These are phyloP conservation scores for Botrytis porri DNA, from an alignment of 2,329 filamentous ascomycete genomes.

Conservation along the genomic window DNA sequence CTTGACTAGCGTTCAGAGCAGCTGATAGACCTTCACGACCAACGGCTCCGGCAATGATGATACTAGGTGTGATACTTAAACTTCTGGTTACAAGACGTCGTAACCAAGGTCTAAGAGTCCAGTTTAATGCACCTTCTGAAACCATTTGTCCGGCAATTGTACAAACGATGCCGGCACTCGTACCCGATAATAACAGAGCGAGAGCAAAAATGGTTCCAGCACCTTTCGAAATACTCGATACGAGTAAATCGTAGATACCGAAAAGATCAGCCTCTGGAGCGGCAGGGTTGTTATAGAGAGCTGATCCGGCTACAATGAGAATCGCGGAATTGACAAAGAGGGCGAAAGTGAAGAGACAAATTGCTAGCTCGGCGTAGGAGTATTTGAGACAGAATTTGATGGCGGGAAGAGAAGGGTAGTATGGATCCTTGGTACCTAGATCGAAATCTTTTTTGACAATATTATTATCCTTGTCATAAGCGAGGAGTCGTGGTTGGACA, in stretches of 20 bases:
- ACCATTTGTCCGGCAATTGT: constrained; percentile 91
- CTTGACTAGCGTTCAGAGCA: constrained; percentile 74
- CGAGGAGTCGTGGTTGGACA: constrained; percentile 62
- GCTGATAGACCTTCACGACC: constrained; percentile 67
- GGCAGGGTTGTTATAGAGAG: constrained; percentile 58
- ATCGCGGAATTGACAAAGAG: constrained; percentile 83
- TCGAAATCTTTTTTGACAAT: constrained; percentile 39
- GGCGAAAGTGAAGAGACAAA: constrained; percentile 78
- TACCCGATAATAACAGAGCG: constrained; percentile 74
- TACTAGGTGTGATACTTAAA: constrained; percentile 77
- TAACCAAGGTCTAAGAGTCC: constrained; percentile 73
- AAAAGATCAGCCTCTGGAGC: constrained; percentile 75
- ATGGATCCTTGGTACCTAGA: constrained; percentile 49
- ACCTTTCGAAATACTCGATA: constrained; percentile 63
- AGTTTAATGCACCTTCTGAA: constrained; percentile 74
- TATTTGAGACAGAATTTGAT: constrained; percentile 72
- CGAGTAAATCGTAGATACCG: constrained; percentile 71
- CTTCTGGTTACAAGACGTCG: constrained; percentile 73
- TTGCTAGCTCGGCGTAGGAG: constrained; percentile 65
- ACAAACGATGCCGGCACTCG: constrained; percentile 81
- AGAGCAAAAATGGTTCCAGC: constrained; percentile 84
- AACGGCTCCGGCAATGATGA: constrained; percentile 78
- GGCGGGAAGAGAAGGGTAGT: constrained; percentile 68
- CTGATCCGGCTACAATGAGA: constrained; percentile 76
- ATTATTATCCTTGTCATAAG: constrained; percentile 60